Evolutionary conservation across 805 yeast genomes (phyloP).

Genomic region (Hemisphaericaspora nanyangensis): DNA sequence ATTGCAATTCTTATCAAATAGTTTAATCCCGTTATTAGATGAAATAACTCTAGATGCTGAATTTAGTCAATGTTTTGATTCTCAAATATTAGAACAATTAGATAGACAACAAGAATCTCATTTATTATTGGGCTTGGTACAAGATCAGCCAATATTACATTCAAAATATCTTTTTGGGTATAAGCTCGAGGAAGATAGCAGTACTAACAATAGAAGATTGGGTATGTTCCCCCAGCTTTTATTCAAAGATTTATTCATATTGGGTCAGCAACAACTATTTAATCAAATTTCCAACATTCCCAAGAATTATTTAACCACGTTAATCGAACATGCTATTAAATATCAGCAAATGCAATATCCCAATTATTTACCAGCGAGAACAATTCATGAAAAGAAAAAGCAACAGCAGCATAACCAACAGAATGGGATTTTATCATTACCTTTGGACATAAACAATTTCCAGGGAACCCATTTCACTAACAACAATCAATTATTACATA

Average conservation of each 20-base stretch:
- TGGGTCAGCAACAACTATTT: slow-evolving; percentile 10
- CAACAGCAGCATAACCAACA: background rate
- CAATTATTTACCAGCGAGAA: slow-evolving; percentile 27
- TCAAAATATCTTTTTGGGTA: slow-evolving; percentile 6
- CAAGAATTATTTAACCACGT: slow-evolving; percentile 17
- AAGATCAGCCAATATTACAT: background rate
- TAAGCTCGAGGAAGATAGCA: slow-evolving; percentile 9
- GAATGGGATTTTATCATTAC: background rate
- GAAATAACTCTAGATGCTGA: slow-evolving; percentile 6
- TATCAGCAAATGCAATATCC: slow-evolving; percentile 23
- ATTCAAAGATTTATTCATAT: slow-evolving; percentile 10
- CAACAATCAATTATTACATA: slow-evolving; percentile 44
- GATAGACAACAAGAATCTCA: slow-evolving; percentile 24
- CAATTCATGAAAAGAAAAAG: slow-evolving; percentile 4
- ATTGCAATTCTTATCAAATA: slow-evolving; percentile 20
- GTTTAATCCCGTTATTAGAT: slow-evolving; percentile 25
- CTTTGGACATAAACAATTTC: slow-evolving; percentile 11
- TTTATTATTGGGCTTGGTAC: slow-evolving; percentile 15
- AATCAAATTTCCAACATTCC: slow-evolving; percentile 15
- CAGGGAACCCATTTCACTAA: background rate
- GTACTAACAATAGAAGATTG: too few species aligned
- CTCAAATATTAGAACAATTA: slow-evolving; percentile 12
- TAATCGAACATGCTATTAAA: slow-evolving; percentile 18
- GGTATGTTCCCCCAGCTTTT: slow-evolving; percentile 7
- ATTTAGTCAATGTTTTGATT: slow-evolving; percentile 13